Percentiles rank a stretch among this genome's conserved stretches.
These are phyloP conservation scores for Abrus pulchellus DNA, from an alignment of 306 rosid genomes.

Conservation along the genomic window DNA sequence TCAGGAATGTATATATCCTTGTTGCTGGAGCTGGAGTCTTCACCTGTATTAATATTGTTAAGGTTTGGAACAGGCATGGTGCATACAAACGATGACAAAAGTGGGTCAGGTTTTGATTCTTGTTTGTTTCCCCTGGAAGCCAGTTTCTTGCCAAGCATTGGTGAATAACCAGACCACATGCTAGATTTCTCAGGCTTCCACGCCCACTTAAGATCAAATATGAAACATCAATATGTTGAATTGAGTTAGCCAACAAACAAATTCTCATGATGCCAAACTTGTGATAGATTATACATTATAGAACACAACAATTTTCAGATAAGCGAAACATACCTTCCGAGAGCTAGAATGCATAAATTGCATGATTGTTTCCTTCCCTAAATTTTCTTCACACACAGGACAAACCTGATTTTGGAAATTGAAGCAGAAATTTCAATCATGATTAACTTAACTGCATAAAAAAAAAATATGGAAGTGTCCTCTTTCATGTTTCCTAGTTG, in stretches of 20 bases:
- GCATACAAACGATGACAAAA: constrained; percentile 76
- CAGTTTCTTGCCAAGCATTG: constrained; percentile 64
- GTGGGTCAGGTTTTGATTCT: constrained; percentile 78
- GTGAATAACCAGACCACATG: constrained; percentile 63
- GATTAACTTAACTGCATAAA: background rate
- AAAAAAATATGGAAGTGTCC: constrained; percentile 5
- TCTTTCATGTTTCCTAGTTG: constrained; percentile 22
- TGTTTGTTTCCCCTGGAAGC: constrained; percentile 57
- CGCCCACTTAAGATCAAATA: constrained; percentile 64
- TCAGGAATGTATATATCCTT: constrained; percentile 48
- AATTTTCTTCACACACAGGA: constrained; percentile 84
- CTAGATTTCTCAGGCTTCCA: constrained; percentile 69
- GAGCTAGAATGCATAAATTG: constrained; percentile 80
- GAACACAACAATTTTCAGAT: constrained; percentile 32
- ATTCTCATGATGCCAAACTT: constrained; percentile 35
- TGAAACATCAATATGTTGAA: background rate
- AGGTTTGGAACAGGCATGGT: constrained; percentile 51
- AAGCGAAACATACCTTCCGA: constrained; percentile 66
- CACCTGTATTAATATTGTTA: constrained; percentile 46
- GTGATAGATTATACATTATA: constrained; percentile 2
- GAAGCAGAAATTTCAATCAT: constrained; percentile 45
- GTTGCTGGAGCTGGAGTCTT: constrained; percentile 46
- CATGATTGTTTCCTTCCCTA: constrained; percentile 75
- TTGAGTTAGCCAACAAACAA: constrained; percentile 36
- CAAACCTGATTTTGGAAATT: constrained; percentile 73